Evolutionary conservation across 202 grass and related monocot genomes (phyloP).

Genomic region (Panicum hallii): DNA sequence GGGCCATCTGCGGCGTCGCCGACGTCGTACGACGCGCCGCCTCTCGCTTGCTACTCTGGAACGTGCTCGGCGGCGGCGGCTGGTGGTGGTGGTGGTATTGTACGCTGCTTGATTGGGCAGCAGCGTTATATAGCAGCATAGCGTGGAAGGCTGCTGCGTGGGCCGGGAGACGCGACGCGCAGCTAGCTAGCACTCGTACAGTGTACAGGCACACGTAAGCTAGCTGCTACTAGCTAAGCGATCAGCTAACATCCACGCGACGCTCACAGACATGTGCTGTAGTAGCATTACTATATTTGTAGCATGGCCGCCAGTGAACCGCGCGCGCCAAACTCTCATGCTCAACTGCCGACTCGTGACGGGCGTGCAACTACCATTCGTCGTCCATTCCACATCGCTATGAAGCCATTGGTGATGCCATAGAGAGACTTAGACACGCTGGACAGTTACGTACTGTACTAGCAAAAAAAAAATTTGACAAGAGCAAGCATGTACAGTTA

Average conservation of each 20-base stretch:
- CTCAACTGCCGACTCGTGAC: no score
- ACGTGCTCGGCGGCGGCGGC: no score
- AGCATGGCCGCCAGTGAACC: no score
- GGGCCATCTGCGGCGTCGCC: slow-evolving; percentile 48
- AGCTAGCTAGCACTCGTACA: not conserved
- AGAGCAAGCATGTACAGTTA: no score
- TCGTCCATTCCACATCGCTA: no score
- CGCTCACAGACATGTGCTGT: not conserved
- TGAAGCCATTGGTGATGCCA: no score
- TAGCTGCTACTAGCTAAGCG: not conserved
- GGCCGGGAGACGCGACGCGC: not conserved
- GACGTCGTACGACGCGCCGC: not conserved
- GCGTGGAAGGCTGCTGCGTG: not conserved
- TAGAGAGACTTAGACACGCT: no score
- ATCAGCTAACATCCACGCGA: not conserved
- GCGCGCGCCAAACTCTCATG: not conserved
- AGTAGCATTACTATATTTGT: not conserved
- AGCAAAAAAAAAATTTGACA: no score
- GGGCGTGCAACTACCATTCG: no score
- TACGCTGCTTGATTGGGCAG: not conserved
- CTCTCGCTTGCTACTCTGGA: not conserved
- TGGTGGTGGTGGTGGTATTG: not conserved
- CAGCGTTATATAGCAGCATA: slow-evolving; percentile 1
- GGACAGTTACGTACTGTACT: no score
- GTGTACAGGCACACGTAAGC: not conserved